Base-by-base conservation (phyloP, 768 basidiomycete genomes). In the Auriscalpium microsporum region DNA sequence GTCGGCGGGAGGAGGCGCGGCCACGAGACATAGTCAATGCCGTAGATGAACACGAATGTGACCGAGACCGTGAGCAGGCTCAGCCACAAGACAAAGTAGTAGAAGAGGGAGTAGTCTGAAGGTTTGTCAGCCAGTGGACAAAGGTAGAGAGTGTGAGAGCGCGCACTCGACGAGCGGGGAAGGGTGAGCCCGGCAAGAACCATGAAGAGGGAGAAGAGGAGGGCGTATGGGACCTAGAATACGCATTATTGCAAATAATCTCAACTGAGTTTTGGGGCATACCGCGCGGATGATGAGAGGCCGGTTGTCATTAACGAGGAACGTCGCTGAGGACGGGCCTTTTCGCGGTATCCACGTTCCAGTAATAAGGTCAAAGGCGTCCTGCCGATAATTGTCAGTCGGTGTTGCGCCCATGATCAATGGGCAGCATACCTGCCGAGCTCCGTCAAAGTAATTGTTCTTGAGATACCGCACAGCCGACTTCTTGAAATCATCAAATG, bases 371-470 rank as follows among this genome's bases (percentile, higher is more conserved):
- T 99, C 96, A 65, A 89, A 96, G 9, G 90, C 93, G 71, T 99
- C 96, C 84, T 94, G 63, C n/a, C 57, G 50, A 48, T 36, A 52
- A 50, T 48, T 33, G 55, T 52, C 53, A 19, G 48, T 37, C 46
- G 34, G 44, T 7, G 28, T 2, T 28, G 28, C 28, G 7, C 28
- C 28, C 28, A 28, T 28, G 28, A 28, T 28, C 28, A 28, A 1
- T 28, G 28, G 23, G 17, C 17, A 47, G 28, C 61, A 46, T 51
- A 87, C 87, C 76, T 95, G 93, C 65, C 94, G 76, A 50, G 93
- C 78, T 8, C 96, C 96, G 68, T 99, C 96, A 59, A 96, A 88
- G 72, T 91, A 91, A 66, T 95, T 98, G 75, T 98, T 98, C 77
- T 87, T 94, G 62, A 96, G 65, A 65, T 98, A 99, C 58, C 96